Conservation (phyloP, 768 basidiomycete genomes). For the Pleurotus platypus region DNA sequence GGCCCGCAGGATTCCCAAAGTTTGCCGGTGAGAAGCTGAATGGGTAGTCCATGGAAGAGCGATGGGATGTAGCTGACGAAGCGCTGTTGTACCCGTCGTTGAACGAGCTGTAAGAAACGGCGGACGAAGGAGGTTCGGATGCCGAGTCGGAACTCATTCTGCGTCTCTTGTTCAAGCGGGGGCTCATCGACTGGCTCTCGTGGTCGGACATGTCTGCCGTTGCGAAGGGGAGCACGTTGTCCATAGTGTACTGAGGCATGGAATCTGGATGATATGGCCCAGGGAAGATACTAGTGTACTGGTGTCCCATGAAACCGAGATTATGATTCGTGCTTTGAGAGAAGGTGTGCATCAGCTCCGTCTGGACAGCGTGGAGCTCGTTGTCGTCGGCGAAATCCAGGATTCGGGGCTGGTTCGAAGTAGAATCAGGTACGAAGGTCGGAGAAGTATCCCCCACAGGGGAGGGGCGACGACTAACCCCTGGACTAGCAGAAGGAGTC, state of each 20-base stretch:
- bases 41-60: slow-evolving; percentile 58
- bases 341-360: slow-evolving; percentile 49
- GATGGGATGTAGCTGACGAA: slow-evolving; percentile 52
- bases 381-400: slow-evolving; percentile 42
- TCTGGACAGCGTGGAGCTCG: slow-evolving; percentile 37
- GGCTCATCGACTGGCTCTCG: slow-evolving; percentile 25
- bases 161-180: slow-evolving; percentile 60
- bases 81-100: slow-evolving; percentile 58
- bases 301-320: slow-evolving; percentile 28
- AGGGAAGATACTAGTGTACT: slow-evolving; percentile 43
- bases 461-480: slow-evolving; percentile 69
- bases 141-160: slow-evolving; percentile 64
- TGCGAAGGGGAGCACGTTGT: slow-evolving; percentile 54
- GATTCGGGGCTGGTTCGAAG: slow-evolving; percentile 48
- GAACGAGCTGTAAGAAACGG: slow-evolving; percentile 61
- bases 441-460: slow-evolving; percentile 62
- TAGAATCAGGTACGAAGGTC: slow-evolving; percentile 67
- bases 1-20: slow-evolving; percentile 34
- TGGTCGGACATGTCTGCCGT: slow-evolving; percentile 40
- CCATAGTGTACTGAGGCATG: slow-evolving; percentile 47
- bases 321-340: slow-evolving; percentile 25
- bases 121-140: slow-evolving; percentile 55
- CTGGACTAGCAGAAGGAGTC: slow-evolving; percentile 74
- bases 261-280: slow-evolving; percentile 78
- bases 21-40: slow-evolving; percentile 49